Percentiles rank a stretch among this genome's conserved stretches.
Evolutionary conservation across 2,329 filamentous ascomycete species (phyloP).

Genomic region (Leptographium radiaticola): DNA sequence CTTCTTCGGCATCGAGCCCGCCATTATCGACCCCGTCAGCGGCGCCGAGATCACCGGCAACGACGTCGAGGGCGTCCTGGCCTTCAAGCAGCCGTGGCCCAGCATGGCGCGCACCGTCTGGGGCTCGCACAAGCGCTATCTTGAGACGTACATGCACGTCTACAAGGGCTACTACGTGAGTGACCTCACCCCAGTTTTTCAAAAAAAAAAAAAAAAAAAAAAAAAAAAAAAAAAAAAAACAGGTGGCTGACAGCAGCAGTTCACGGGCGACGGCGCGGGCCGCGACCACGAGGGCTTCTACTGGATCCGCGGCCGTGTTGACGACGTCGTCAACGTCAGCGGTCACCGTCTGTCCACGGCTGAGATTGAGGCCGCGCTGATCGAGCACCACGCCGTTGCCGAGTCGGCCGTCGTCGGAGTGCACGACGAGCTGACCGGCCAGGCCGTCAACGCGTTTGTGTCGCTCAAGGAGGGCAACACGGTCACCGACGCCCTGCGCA

Average conservation of each 20-base stretch:
- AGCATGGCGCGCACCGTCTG: conserved; percentile 98
- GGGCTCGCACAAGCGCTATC: conserved; percentile 94
- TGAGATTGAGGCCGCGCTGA: conserved; percentile 92
- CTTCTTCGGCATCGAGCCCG: conserved; percentile 96
- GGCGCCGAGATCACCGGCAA: conserved; percentile 90
- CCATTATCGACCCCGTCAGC: conserved; percentile 91
- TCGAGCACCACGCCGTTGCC: conserved; percentile 80
- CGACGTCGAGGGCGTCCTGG: conserved; percentile 91
- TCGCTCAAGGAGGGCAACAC: conserved; percentile 78
- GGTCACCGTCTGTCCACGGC: conserved; percentile 93
- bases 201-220: no score
- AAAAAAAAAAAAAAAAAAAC: background rate
- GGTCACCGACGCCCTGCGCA: conserved; percentile 65
- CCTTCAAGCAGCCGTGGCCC: conserved; percentile 96
- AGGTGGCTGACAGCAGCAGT: conserved; percentile 31
- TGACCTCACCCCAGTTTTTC: background rate
- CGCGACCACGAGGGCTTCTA: conserved; percentile 98
- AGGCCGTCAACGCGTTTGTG: conserved; percentile 95
- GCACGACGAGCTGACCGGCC: conserved; percentile 83
- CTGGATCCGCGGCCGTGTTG: conserved; percentile 97
- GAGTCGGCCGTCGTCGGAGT: conserved; percentile 95
- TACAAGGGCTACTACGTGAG: conserved; percentile 97
- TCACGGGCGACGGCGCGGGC: conserved; percentile 86
- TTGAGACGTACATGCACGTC: conserved; percentile 96
- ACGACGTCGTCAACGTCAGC: conserved; percentile 96